A percentile compares a stretch with the other conserved stretches of the same genome.
These are phyloP conservation scores for Mimosa bimucronata DNA, from an alignment of 306 rosid genomes.

Conservation along the genomic window DNA sequence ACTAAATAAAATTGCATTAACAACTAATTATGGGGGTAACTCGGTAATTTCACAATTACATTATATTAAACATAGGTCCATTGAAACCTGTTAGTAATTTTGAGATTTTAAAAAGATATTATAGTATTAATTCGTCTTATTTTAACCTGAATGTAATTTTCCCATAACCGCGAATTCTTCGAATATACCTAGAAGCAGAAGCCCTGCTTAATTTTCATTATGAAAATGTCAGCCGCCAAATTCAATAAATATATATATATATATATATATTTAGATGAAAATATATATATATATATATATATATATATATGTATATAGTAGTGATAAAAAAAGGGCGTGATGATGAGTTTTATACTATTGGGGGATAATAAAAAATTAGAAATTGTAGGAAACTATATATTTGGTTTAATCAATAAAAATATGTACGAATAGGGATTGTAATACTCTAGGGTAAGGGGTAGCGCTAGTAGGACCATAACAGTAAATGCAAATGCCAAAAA, in stretches of 20 bases:
- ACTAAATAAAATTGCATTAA: too few relatives aligned
- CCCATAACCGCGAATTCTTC: too few relatives aligned
- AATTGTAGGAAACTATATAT: neutral
- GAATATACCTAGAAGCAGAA: neutral
- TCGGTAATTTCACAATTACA: too few relatives aligned
- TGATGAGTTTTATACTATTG: neutral
- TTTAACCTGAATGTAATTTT: too few relatives aligned
- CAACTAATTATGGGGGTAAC: too few relatives aligned
- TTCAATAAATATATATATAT: neutral
- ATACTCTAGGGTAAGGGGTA: neutral
- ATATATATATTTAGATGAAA: neutral
- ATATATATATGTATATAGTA: neutral
- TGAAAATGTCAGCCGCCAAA: neutral
- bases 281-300: neutral
- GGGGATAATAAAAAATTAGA: neutral
- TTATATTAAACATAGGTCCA: too few relatives aligned
- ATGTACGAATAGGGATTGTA: neutral
- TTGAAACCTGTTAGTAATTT: too few relatives aligned
- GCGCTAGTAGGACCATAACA: neutral
- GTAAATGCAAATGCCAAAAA: neutral
- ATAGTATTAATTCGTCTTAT: too few relatives aligned
- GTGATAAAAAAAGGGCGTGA: neutral
- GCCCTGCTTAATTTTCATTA: neutral
- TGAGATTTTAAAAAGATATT: too few relatives aligned
- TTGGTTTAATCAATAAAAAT: neutral